Evolutionary conservation across 495 filamentous ascomycete genomes (phyloP).

Genomic region (Penicillium argentinense): DNA sequence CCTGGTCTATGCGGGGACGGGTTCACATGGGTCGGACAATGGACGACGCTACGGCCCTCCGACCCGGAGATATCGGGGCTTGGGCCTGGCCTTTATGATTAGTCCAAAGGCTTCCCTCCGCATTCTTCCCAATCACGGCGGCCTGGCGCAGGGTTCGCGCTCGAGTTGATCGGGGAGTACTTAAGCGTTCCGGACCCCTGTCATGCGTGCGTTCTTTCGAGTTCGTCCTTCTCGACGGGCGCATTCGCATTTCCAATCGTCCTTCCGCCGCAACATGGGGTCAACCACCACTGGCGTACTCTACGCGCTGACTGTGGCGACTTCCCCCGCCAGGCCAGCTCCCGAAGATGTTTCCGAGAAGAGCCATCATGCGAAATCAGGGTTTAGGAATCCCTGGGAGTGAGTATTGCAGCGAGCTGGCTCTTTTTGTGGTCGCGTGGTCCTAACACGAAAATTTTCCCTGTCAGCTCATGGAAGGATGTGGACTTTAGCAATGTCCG

Average conservation of each 20-base stretch:
- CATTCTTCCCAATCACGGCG: constrained; percentile 9
- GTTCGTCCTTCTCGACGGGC: too few species aligned
- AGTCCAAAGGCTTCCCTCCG: neutral
- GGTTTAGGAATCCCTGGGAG: constrained; percentile 65
- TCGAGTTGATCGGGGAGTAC: constrained; percentile 2
- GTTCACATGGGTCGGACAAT: constrained; percentile 11
- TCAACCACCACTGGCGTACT: constrained; percentile 47
- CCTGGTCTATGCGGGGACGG: constrained; percentile 7
- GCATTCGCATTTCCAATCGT: too few species aligned
- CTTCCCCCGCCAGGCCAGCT: constrained; percentile 38
- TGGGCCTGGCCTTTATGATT: too few species aligned
- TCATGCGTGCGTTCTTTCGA: neutral
- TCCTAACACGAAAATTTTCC: constrained; percentile 16
- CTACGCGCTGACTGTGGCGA: constrained; percentile 55
- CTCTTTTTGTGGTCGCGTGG: neutral
- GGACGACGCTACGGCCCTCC: neutral
- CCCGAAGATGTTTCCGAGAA: constrained; percentile 57
- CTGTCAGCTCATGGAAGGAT: constrained; percentile 36
- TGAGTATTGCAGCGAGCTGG: constrained; percentile 16
- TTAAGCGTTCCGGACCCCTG: constrained; percentile 5
- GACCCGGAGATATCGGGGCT: constrained; percentile 24
- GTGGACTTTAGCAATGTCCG: constrained; percentile 12
- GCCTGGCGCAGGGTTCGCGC: constrained; percentile 4
- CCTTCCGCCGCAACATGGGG: constrained; percentile 35
- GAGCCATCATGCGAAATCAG: constrained; percentile 56